phyloP scores from a whole-genome alignment of 108 stramenopile species.

The Ochromonas danica region DNA sequence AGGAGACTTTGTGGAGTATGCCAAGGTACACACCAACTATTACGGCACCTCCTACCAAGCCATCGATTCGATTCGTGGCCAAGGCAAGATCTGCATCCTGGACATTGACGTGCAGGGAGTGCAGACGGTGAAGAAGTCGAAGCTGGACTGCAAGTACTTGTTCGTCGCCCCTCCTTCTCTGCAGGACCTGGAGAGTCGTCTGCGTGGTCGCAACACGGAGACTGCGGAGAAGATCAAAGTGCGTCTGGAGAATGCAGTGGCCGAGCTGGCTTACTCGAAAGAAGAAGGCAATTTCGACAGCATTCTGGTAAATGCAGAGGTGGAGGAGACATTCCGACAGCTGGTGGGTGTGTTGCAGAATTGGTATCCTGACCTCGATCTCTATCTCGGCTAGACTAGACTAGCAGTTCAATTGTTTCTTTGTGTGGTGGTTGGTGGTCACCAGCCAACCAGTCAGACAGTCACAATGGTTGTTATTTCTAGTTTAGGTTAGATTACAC shows the following conservation, averaged over 20 bases:
- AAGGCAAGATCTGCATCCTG: conserved; percentile 82
- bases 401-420: no score
- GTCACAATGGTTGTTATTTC: no score
- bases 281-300: conserved; percentile 72
- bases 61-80: conserved; percentile 3
- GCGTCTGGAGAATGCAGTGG: conserved; percentile 73
- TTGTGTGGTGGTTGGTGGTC: no score
- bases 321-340: conserved; percentile 52
- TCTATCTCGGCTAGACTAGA: no score
- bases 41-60: conserved; percentile 77
- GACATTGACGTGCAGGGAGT: conserved; percentile 82
- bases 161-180: conserved; percentile 89
- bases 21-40: conserved; percentile 89
- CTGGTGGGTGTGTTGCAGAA: neutral
- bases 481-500: no score
- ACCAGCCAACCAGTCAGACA: no score
- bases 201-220: conserved; percentile 85
- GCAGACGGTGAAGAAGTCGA: conserved; percentile 24
- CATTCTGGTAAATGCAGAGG: conserved; percentile 75
- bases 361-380: neutral
- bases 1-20: conserved; percentile 80
- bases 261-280: conserved; percentile 86
- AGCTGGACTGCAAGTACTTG: conserved; percentile 73
- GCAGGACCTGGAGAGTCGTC: conserved; percentile 73
- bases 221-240: conserved; percentile 71